Conservation (phyloP, 345 rosid species). For the Gossypium rotundifolium region DNA sequence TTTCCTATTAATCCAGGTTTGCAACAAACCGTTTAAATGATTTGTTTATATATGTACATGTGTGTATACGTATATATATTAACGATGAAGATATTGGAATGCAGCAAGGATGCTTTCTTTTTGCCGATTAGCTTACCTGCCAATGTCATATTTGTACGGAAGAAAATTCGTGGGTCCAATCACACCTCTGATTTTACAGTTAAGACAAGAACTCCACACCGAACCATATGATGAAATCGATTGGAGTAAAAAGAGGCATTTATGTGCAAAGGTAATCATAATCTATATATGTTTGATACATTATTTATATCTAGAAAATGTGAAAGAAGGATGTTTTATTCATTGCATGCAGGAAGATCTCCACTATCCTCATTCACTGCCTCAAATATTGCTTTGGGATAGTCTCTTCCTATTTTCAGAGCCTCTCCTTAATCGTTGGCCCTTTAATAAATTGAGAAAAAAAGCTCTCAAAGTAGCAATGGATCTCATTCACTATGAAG, state of each 20-base stretch:
- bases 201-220: conserved; percentile 2
- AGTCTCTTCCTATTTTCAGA: conserved; percentile 39
- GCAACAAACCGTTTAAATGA: too few species aligned
- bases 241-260: conserved; percentile 44
- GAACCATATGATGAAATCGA: conserved; percentile 25
- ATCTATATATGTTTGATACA: too few species aligned
- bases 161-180: conserved; percentile 6
- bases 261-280: conserved; percentile 11
- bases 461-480: conserved; percentile 38
- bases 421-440: conserved; percentile 36
- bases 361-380: conserved; percentile 27
- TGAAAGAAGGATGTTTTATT: too few species aligned
- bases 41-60: too few species aligned
- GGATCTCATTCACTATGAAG: conserved; percentile 54
- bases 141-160: conserved; percentile 9
- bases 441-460: conserved; percentile 43
- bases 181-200: not conserved
- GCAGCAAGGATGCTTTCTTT: conserved; percentile 42
- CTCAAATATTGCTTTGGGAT: conserved; percentile 41
- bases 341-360: conserved; percentile 29
- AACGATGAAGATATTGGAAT: not conserved
- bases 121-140: not conserved
- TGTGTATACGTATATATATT: too few species aligned
- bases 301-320: too few species aligned
- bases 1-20: too few species aligned